A percentile compares a stretch with the other conserved stretches of the same genome.
Evolutionary conservation across 2,329 filamentous ascomycete species (phyloP).

Genomic region (Orbilia brochopaga): DNA sequence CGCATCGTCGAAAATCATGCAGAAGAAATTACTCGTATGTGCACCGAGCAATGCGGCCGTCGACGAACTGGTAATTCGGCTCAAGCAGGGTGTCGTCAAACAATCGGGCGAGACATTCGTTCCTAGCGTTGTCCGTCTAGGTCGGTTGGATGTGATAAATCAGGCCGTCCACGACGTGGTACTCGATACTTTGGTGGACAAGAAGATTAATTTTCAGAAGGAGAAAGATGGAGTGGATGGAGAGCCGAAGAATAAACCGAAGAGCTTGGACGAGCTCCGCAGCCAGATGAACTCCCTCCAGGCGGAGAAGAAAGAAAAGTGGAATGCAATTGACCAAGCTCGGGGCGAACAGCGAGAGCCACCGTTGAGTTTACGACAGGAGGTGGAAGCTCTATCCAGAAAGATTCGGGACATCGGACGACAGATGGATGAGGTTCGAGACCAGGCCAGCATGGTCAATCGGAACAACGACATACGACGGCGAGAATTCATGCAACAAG

Average conservation of each 20-base stretch:
- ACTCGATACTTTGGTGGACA: constrained; percentile 84
- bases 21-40: constrained; percentile 91
- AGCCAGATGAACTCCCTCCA: constrained; percentile 74
- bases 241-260: constrained; percentile 56
- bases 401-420: constrained; percentile 72
- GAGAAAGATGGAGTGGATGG: constrained; percentile 60
- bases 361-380: constrained; percentile 67
- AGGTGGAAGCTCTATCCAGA: constrained; percentile 78
- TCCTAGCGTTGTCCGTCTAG: constrained; percentile 86
- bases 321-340: constrained; percentile 67
- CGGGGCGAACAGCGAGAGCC: constrained; percentile 62
- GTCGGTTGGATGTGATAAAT: constrained; percentile 91
- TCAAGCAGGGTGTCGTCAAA: constrained; percentile 85
- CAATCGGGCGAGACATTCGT: constrained; percentile 73
- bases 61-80: constrained; percentile 89
- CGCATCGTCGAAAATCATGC: constrained; percentile 57
- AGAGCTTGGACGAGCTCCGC: constrained; percentile 53
- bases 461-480: constrained; percentile 86
- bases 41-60: constrained; percentile 99
- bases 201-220: constrained; percentile 63
- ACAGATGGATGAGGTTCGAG: constrained; percentile 84
- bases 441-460: constrained; percentile 78
- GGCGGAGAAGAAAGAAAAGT: constrained; percentile 60
- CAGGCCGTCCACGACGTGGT: constrained; percentile 86
- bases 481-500: constrained; percentile 83